Percentiles rank a stretch among this genome's conserved stretches.
Conservation (phyloP, 352 stramenopile genomes). For the Phytophthora citricola region DNA sequence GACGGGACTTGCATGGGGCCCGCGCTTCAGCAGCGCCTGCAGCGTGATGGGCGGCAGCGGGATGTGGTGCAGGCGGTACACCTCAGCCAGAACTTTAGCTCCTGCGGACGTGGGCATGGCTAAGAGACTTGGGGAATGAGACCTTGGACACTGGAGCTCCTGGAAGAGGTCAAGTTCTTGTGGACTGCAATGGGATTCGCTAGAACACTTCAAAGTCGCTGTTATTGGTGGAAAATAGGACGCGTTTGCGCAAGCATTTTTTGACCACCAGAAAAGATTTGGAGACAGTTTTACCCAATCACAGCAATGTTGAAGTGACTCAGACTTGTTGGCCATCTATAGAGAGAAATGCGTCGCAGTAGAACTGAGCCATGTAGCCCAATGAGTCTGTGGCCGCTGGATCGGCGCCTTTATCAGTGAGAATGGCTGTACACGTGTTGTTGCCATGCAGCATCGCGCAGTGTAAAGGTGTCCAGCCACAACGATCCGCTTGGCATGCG, state of each 20-base stretch:
- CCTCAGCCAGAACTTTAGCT: constrained; percentile 76
- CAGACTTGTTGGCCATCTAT: background rate
- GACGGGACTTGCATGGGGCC: constrained; percentile 53
- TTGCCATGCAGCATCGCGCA: constrained; percentile 65
- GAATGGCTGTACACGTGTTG: constrained; percentile 31
- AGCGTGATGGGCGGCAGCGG: constrained; percentile 83
- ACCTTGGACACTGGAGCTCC: background rate
- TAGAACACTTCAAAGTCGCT: constrained; percentile 4
- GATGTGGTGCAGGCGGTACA: constrained; percentile 87
- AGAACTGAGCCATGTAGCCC: constrained; percentile 35
- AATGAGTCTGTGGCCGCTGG: constrained; percentile 45
- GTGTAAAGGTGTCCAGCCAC: constrained; percentile 69
- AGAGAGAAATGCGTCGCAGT: constrained; percentile 9
- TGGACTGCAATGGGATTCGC: constrained; percentile 25
- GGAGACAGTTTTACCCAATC: background rate
- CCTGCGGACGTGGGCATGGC: constrained; percentile 46
- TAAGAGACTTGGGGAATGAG: constrained; percentile 21
- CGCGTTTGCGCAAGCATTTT: constrained; percentile 9
- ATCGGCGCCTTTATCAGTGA: constrained; percentile 49
- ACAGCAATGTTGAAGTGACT: constrained; percentile 8
- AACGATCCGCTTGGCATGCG: constrained; percentile 44
- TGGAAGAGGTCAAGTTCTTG: constrained; percentile 11
- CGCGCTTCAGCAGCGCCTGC: constrained; percentile 75
- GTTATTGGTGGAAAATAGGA: background rate
- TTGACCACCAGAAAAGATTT: constrained; percentile 10